These are phyloP conservation scores for Hypoxylon sp. DNA, from an alignment of 2,329 filamentous ascomycete genomes.

Conservation along the genomic window DNA sequence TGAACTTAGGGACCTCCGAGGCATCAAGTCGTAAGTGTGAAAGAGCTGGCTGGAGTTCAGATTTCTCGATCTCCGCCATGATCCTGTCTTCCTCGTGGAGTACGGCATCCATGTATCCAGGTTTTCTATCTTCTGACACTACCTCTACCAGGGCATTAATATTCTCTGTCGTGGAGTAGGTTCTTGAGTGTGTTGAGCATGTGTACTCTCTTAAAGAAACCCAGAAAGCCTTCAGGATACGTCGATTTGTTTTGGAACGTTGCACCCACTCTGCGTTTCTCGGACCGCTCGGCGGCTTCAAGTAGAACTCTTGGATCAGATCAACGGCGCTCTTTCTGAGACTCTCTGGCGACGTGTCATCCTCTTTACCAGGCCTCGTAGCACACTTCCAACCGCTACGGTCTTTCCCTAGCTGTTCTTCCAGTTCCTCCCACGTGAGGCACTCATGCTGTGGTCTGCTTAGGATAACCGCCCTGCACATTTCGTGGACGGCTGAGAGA, in stretches of 20 bases:
- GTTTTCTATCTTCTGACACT: slow-evolving; percentile 2
- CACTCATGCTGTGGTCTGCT: slow-evolving; percentile 8
- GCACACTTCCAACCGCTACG: no score
- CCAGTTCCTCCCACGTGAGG: no score
- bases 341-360: no score
- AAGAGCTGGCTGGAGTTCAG: slow-evolving; percentile 1
- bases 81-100: slow-evolving; percentile 5
- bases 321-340: neutral
- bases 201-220: neutral
- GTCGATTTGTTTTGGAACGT: slow-evolving; percentile 1
- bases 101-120: slow-evolving; percentile 6
- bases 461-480: slow-evolving; percentile 5
- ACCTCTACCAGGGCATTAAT: neutral
- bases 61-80: slow-evolving; percentile 11
- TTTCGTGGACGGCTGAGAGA: slow-evolving; percentile 10
- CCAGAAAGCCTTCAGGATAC: neutral
- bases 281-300: neutral
- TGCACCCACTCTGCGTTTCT: neutral
- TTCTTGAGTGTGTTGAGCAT: no score
- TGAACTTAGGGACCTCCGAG: neutral
- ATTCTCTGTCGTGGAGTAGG: neutral
- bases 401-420: no score
- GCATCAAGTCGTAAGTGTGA: neutral
- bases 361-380: no score
- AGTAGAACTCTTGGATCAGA: neutral